phyloP scores from a whole-genome alignment of 805 yeast species.

The Kazachstania africana region DNA sequence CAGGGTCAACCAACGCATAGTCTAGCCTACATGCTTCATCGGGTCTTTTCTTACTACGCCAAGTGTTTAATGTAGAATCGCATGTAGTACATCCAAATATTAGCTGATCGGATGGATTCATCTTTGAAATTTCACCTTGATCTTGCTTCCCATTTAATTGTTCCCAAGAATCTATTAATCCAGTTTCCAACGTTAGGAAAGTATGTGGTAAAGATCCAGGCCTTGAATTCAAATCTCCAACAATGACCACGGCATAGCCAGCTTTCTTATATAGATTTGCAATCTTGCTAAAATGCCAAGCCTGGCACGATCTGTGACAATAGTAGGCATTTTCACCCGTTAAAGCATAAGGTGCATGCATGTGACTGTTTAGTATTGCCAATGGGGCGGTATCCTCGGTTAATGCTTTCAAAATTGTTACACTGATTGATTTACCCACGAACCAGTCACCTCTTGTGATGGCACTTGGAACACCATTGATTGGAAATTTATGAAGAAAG shows the following conservation, averaged over 20 bases:
- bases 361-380: constrained; percentile 80
- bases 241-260: constrained; percentile 78
- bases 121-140: constrained; percentile 29
- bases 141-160: constrained; percentile 41
- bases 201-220: constrained; percentile 79
- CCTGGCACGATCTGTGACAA: constrained; percentile 88
- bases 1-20: constrained; percentile 68
- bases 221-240: constrained; percentile 84
- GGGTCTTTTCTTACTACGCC: constrained; percentile 42
- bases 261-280: constrained; percentile 50
- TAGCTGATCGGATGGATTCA: constrained; percentile 54
- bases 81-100: constrained; percentile 75
- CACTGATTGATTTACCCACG: constrained; percentile 83
- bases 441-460: constrained; percentile 94
- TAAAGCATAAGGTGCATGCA: constrained; percentile 90
- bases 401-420: constrained; percentile 51
- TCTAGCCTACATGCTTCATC: constrained; percentile 82
- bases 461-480: constrained; percentile 91
- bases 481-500: constrained; percentile 72
- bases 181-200: constrained; percentile 58
- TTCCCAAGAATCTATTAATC: constrained; percentile 76
- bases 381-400: constrained; percentile 38
- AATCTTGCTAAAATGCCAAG: constrained; percentile 82
- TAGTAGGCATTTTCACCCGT: constrained; percentile 81
- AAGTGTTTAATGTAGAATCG: constrained; percentile 76